Evolutionary conservation across 1,284 basidiomycete genomes (phyloP).

Genomic region (Austroboletus niveus): DNA sequence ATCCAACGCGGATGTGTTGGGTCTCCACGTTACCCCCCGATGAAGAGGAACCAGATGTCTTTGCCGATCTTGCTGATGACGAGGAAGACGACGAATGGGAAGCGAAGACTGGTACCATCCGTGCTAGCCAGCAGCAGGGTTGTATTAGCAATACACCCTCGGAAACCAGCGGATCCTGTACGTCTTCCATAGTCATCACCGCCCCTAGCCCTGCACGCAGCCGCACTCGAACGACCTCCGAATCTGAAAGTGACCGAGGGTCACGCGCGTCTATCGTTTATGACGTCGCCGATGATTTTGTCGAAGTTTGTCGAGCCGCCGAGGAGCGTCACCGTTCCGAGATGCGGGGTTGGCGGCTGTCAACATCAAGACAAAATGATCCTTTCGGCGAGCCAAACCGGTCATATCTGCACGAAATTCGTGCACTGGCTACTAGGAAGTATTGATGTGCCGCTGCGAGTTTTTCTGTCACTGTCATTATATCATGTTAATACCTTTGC

Average conservation of each 20-base stretch:
- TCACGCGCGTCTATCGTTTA: constrained; percentile 71
- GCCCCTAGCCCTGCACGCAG: constrained; percentile 62
- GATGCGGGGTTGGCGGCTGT: constrained; percentile 78
- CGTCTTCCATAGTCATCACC: constrained; percentile 40
- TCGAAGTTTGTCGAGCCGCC: constrained; percentile 68
- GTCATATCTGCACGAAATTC: constrained; percentile 71
- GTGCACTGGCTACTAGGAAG: constrained; percentile 75
- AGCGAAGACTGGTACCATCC: constrained; percentile 74
- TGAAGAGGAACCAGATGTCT: constrained; percentile 91
- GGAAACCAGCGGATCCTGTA: constrained; percentile 37
- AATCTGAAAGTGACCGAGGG: constrained; percentile 72
- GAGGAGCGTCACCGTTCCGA: constrained; percentile 79
- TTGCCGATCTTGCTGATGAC: constrained; percentile 86
- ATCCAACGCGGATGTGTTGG: constrained; percentile 94
- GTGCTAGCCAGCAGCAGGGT: constrained; percentile 53
- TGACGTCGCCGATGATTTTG: constrained; percentile 71
- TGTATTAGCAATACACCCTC: constrained; percentile 29
- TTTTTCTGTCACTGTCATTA: constrained; percentile 1
- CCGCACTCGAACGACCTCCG: constrained; percentile 63
- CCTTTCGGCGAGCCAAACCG: constrained; percentile 51
- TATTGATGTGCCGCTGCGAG: constrained; percentile 45
- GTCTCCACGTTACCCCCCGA: constrained; percentile 80
- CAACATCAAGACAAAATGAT: constrained; percentile 40
- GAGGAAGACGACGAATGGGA: constrained; percentile 74
- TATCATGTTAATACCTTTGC: constrained; percentile 16